These are phyloP conservation scores for Isoetes engelmannii DNA, from an alignment of 83 land plant genomes.

Conservation along the genomic window DNA sequence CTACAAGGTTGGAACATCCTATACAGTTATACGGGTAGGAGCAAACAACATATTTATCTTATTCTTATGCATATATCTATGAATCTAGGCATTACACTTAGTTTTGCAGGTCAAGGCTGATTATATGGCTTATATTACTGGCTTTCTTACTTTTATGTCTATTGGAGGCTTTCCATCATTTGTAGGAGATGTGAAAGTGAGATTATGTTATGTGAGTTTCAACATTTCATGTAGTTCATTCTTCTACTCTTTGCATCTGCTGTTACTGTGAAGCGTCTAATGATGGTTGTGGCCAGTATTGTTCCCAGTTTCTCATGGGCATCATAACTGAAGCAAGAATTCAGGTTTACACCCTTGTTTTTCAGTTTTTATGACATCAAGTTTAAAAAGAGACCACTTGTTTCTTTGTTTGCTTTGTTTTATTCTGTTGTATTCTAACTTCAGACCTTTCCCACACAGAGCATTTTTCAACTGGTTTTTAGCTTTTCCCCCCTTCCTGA, in stretches of 20 bases:
- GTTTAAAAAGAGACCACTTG: not conserved
- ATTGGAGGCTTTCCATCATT: constrained; percentile 84
- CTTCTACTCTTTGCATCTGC: not conserved
- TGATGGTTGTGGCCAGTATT: constrained; percentile 8
- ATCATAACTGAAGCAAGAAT: constrained; percentile 10
- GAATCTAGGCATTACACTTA: not conserved
- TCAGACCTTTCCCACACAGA: not conserved
- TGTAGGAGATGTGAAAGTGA: constrained; percentile 70
- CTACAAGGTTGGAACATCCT: not conserved
- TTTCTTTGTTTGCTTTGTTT: not conserved
- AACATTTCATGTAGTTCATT: constrained; percentile 4
- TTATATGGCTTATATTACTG: constrained; percentile 45
- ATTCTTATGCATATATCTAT: too few relatives aligned
- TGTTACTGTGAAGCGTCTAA: not conserved
- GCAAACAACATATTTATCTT: too few relatives aligned
- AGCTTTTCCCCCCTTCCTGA: constrained; percentile 3
- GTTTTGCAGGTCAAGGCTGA: constrained; percentile 40
- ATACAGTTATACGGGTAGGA: not conserved
- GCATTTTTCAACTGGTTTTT: not conserved
- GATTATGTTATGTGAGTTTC: not conserved
- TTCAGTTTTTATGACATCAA: not conserved
- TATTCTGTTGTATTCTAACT: not conserved
- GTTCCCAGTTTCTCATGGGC: constrained; percentile 9
- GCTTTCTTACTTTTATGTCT: constrained; percentile 76
- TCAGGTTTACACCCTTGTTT: not conserved